Conservation (phyloP, 2,329 filamentous ascomycete genomes). For the Cryphonectria japonica region DNA sequence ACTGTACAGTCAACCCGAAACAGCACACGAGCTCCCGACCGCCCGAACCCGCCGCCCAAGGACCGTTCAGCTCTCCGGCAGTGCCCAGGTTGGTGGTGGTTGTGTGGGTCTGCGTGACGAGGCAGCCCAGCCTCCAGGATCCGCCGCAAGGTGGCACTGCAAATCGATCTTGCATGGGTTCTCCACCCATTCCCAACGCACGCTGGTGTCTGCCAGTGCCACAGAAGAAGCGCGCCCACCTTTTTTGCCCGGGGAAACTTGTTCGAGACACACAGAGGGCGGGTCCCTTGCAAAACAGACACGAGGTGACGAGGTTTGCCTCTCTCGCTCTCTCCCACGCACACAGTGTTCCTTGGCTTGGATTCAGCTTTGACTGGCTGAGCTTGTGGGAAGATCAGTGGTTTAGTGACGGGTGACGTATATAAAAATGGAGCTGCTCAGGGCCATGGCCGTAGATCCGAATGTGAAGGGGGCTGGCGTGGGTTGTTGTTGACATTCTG, state of each 20-base stretch:
- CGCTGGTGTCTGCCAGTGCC: background rate
- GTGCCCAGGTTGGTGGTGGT: background rate
- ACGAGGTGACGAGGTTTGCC: conserved; percentile 14
- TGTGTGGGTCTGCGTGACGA: conserved; percentile 14
- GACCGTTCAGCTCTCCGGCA: background rate
- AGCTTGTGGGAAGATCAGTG: background rate
- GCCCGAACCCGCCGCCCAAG: background rate
- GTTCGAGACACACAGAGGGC: conserved; percentile 11
- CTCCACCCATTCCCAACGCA: background rate
- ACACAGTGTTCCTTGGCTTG: background rate
- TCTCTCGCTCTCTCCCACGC: background rate
- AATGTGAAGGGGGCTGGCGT: background rate
- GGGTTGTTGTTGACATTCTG: background rate
- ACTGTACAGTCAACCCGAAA: background rate
- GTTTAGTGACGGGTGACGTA: conserved; percentile 8
- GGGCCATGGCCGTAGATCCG: conserved; percentile 7
- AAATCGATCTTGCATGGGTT: background rate
- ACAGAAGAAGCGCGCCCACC: background rate
- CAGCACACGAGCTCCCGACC: background rate
- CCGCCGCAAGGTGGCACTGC: conserved; percentile 12
- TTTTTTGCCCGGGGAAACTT: background rate
- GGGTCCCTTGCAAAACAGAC: conserved; percentile 3
- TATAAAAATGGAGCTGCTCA: conserved; percentile 27
- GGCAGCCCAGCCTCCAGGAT: conserved; percentile 8
- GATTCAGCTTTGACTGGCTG: background rate